phyloP scores from a whole-genome alignment of 495 filamentous ascomycete genomes.

The Neurospora sp. region DNA sequence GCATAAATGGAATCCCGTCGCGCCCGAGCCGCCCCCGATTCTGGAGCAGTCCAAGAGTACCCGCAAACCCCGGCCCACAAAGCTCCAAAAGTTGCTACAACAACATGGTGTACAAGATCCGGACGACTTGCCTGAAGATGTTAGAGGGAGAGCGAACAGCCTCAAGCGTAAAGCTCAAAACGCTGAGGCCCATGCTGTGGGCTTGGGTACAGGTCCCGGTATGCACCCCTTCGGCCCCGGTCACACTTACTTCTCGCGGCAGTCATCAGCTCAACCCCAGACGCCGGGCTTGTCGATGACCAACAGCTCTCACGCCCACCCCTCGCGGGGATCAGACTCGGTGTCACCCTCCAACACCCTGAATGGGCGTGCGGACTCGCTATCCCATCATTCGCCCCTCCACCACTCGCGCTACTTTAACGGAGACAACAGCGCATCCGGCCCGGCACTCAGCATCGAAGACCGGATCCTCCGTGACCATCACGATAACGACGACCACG shows the following conservation, averaged over 20 bases:
- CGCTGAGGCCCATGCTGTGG: slow-evolving; percentile 30
- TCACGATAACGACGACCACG: slow-evolving; percentile 22
- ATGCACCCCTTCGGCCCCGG: slow-evolving; percentile 20
- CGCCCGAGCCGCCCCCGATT: slow-evolving; percentile 71
- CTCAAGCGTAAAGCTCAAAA: slow-evolving; percentile 47
- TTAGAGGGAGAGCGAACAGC: slow-evolving; percentile 64
- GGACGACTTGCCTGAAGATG: slow-evolving; percentile 74
- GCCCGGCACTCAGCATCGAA: slow-evolving; percentile 28
- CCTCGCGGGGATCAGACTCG: slow-evolving; percentile 13
- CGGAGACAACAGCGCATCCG: slow-evolving; percentile 19
- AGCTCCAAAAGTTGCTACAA: slow-evolving; percentile 91
- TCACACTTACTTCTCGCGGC: slow-evolving; percentile 28
- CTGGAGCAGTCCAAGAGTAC: slow-evolving; percentile 82
- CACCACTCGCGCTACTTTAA: slow-evolving; percentile 30
- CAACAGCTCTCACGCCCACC: slow-evolving; percentile 23
- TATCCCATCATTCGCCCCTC: slow-evolving; percentile 12
- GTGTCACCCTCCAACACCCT: slow-evolving; percentile 21
- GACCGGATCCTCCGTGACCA: slow-evolving; percentile 29
- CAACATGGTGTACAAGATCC: slow-evolving; percentile 77
- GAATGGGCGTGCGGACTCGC: slow-evolving; percentile 16
- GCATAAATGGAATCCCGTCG: slow-evolving; percentile 92
- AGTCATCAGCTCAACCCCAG: slow-evolving; percentile 28
- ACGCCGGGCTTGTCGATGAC: slow-evolving; percentile 27
- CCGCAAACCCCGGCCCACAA: slow-evolving; percentile 94
- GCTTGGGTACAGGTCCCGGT: slow-evolving; percentile 25